Evolutionary conservation across 768 basidiomycete species (phyloP).

Genomic region (Xerocomus potaroensis): DNA sequence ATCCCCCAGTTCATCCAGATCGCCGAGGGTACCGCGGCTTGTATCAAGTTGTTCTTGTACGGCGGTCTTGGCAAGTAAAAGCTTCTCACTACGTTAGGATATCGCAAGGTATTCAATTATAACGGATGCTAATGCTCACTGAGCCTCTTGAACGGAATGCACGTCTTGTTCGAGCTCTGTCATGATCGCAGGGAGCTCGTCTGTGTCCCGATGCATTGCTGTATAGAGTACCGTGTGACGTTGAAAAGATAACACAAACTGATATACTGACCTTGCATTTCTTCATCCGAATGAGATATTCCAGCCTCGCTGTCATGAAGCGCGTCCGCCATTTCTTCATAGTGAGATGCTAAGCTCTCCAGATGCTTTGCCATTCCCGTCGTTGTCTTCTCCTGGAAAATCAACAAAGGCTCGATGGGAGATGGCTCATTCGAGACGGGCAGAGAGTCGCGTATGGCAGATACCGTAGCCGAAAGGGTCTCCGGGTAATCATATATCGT

Average conservation of each 20-base stretch:
- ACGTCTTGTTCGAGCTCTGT: slow-evolving; percentile 62
- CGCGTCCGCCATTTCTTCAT: slow-evolving; percentile 70
- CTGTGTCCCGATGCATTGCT: slow-evolving; percentile 82
- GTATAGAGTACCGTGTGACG: background rate
- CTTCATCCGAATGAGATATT: slow-evolving; percentile 61
- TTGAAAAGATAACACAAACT: background rate
- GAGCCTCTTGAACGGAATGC: slow-evolving; percentile 46
- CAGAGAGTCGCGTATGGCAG: slow-evolving; percentile 50
- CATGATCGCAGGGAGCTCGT: slow-evolving; percentile 73
- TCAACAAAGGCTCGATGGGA: slow-evolving; percentile 42
- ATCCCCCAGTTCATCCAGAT: slow-evolving; percentile 73
- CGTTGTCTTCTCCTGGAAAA: slow-evolving; percentile 50
- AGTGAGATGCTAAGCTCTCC: slow-evolving; percentile 70
- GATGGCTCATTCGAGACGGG: slow-evolving; percentile 36
- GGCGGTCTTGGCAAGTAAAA: slow-evolving; percentile 41
- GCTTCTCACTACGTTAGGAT: slow-evolving; percentile 42
- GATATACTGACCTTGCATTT: slow-evolving; percentile 51
- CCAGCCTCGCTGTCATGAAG: slow-evolving; percentile 67
- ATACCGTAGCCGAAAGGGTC: slow-evolving; percentile 52
- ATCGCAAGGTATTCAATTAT: background rate
- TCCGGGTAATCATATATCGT: slow-evolving; percentile 67
- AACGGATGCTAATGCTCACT: slow-evolving; percentile 41
- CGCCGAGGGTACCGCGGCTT: slow-evolving; percentile 48
- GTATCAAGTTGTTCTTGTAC: slow-evolving; percentile 47
- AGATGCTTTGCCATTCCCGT: slow-evolving; percentile 69